Conservation (phyloP, 176 grass and related monocot genomes). For the Cenchrus fungigraminus region DNA sequence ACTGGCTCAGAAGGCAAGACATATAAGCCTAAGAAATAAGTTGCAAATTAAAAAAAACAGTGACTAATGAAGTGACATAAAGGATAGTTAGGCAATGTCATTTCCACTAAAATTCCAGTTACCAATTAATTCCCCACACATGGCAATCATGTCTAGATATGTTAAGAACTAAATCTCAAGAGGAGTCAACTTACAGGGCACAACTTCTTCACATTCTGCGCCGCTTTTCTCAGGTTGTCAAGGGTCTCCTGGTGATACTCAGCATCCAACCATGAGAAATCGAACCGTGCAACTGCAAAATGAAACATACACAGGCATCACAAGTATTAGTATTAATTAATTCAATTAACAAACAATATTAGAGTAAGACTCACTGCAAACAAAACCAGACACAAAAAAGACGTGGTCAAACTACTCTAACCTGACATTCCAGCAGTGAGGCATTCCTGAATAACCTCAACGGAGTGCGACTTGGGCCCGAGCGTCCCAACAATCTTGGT, state of each 20-base stretch:
- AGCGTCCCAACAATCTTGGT: constrained; percentile 97
- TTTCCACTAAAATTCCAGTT: not conserved
- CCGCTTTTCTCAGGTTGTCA: constrained; percentile 82
- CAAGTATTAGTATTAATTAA: constrained; percentile 21
- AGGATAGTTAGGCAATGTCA: not conserved
- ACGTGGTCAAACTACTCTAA: constrained; percentile 42
- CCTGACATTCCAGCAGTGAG: constrained; percentile 96
- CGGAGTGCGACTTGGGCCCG: constrained; percentile 75
- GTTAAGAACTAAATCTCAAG: not conserved
- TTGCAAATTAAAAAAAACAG: not conserved
- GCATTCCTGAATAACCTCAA: constrained; percentile 85
- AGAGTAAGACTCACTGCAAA: not conserved
- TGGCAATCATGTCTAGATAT: not conserved
- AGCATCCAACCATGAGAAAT: constrained; percentile 89
- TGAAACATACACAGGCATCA: constrained; percentile 23
- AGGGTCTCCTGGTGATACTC: constrained; percentile 90
- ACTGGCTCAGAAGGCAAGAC: not conserved
- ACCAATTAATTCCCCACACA: not conserved
- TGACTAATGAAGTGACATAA: not conserved
- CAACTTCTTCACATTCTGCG: constrained; percentile 78
- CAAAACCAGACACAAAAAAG: constrained; percentile 3
- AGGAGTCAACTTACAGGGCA: constrained; percentile 83
- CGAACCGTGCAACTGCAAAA: constrained; percentile 85
- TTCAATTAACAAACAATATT: not conserved
- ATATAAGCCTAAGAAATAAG: not conserved